These are phyloP conservation scores for Auriscalpium microsporum DNA, from an alignment of 768 basidiomycete genomes.

Conservation along the genomic window DNA sequence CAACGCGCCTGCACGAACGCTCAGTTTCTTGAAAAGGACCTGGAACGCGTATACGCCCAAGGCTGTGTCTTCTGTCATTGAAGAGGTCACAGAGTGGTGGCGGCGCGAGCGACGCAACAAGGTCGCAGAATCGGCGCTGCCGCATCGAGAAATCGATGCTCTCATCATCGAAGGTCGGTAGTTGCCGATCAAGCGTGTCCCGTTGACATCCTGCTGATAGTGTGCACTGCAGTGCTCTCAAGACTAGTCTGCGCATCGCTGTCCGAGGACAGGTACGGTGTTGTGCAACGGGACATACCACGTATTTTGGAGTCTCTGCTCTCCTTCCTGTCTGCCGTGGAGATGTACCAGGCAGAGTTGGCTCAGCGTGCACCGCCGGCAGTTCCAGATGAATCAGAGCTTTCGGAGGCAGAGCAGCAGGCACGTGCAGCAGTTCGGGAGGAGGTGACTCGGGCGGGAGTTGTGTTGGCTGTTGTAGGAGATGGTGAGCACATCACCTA, in stretches of 20 bases:
- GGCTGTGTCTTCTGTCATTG: constrained; percentile 20
- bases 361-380: constrained; percentile 31
- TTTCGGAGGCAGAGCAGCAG: constrained; percentile 24
- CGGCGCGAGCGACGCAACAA: constrained; percentile 43
- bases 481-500: constrained; percentile 41
- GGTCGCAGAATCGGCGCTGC: constrained; percentile 45
- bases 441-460: constrained; percentile 50
- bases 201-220: not conserved
- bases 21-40: not conserved
- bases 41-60: constrained; percentile 24
- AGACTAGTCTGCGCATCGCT: constrained; percentile 64
- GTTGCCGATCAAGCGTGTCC: not conserved
- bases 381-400: constrained; percentile 24
- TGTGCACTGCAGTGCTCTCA: constrained; percentile 45
- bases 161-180: constrained; percentile 50
- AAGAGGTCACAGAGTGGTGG: constrained; percentile 43
- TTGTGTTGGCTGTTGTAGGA: constrained; percentile 42
- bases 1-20: constrained; percentile 5
- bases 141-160: constrained; percentile 54
- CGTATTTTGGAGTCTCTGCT: constrained; percentile 71
- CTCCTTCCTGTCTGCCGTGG: constrained; percentile 56
- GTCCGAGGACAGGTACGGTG: constrained; percentile 72
- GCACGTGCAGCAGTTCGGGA: constrained; percentile 31
- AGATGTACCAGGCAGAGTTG: constrained; percentile 53
- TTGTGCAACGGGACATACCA: constrained; percentile 80